phyloP scores from a whole-genome alignment of 164 flowering plant species.

The Sextonia rubra region DNA sequence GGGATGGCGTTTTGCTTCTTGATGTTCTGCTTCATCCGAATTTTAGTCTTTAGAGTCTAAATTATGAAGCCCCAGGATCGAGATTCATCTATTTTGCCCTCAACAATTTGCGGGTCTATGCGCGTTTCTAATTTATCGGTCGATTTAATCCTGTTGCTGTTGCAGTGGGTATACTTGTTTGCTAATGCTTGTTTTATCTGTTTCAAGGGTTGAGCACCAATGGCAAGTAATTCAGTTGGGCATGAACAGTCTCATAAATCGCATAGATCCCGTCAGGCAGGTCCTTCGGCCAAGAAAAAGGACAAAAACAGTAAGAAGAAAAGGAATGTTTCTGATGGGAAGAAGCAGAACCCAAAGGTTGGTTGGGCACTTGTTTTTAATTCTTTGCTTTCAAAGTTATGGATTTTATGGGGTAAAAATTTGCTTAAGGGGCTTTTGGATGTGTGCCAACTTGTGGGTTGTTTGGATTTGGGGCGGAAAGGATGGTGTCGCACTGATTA shows the following conservation, averaged over 20 bases:
- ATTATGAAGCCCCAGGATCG: no score
- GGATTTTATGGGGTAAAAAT: neutral
- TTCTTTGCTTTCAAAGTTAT: neutral
- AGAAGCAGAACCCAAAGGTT: constrained; percentile 67
- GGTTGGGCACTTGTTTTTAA: neutral
- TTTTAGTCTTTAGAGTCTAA: no score
- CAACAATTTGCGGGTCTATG: no score
- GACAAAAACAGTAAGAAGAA: constrained; percentile 36
- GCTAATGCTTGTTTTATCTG: neutral
- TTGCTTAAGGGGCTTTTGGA: no score
- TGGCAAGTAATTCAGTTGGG: constrained; percentile 10
- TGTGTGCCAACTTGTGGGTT: no score
- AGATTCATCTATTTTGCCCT: no score
- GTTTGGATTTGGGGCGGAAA: no score
- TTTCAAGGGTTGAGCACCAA: neutral
- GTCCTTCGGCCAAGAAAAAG: constrained; percentile 60
- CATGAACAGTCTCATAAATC: constrained; percentile 57
- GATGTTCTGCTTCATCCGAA: no score
- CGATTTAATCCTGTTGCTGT: no score
- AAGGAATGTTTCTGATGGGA: constrained; percentile 26
- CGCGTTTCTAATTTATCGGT: no score
- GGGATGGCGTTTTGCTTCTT: no score
- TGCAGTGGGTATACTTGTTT: no score
- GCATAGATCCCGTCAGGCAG: constrained; percentile 61
- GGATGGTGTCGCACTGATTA: neutral